Percentiles rank a stretch among this genome's conserved stretches.
phyloP scores from a whole-genome alignment of 305 asterid species.

The Petunia hybrid region DNA sequence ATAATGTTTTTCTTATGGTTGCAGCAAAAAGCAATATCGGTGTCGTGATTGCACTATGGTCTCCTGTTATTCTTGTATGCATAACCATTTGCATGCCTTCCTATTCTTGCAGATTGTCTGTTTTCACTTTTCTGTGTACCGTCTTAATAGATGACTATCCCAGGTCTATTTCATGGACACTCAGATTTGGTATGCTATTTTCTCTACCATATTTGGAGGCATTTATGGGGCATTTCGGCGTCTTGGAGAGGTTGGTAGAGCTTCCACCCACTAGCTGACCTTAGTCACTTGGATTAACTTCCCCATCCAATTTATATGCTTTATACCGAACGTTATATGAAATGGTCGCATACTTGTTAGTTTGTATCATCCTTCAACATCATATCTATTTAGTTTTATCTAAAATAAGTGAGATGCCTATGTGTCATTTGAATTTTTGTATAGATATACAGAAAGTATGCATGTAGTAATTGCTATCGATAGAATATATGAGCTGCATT shows the following conservation, averaged over 20 bases:
- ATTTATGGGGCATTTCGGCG: constrained; percentile 99
- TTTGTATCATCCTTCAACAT: not conserved
- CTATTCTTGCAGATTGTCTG: constrained; percentile 34
- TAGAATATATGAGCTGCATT: not conserved
- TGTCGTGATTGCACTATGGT: constrained; percentile 94
- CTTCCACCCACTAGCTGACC: constrained; percentile 26
- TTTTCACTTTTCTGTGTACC: constrained; percentile 33
- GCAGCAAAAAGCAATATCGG: constrained; percentile 91
- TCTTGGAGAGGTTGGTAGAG: constrained; percentile 87
- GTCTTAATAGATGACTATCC: constrained; percentile 42
- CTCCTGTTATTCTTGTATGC: constrained; percentile 88
- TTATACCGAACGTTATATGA: constrained; percentile 4
- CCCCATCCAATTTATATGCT: constrained; percentile 21
- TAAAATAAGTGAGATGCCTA: not conserved
- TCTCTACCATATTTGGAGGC: constrained; percentile 98
- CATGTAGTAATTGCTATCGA: constrained; percentile 13
- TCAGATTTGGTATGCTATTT: constrained; percentile 98
- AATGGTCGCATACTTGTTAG: not conserved
- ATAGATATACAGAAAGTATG: constrained; percentile 15
- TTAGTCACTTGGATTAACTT: not conserved
- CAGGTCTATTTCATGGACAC: constrained; percentile 99
- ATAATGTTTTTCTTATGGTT: constrained; percentile 35
- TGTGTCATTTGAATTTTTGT: constrained; percentile 9
- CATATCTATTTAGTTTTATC: constrained; percentile 20
- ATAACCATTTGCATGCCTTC: constrained; percentile 23